Conservation (phyloP, 2,329 filamentous ascomycete genomes). For the Colletotrichum sp. region DNA sequence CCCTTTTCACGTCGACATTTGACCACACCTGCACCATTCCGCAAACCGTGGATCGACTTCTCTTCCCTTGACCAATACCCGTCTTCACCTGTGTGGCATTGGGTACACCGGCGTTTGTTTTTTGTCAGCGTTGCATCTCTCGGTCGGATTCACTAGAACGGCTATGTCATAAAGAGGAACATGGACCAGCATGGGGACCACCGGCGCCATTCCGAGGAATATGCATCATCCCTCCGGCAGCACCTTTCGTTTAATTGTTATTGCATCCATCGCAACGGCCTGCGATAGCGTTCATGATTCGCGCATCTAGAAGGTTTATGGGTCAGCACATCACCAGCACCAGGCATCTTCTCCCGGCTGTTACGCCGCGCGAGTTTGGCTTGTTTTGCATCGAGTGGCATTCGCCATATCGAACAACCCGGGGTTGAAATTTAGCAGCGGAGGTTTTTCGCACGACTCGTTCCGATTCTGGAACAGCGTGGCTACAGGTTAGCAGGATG, state of each 20-base stretch:
- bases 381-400: background rate
- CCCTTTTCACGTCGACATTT: constrained; percentile 12
- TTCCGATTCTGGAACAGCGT: constrained; percentile 10
- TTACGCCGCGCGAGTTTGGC: background rate
- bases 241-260: constrained; percentile 19
- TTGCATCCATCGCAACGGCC: constrained; percentile 13
- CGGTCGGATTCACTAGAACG: constrained; percentile 14
- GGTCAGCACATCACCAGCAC: constrained; percentile 6
- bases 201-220: background rate
- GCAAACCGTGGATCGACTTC: constrained; percentile 1
- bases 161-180: constrained; percentile 4
- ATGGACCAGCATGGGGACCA: background rate
- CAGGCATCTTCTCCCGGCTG: background rate
- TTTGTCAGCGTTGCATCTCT: constrained; percentile 19
- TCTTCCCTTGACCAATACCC: constrained; percentile 2
- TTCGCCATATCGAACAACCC: background rate
- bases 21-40: background rate
- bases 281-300: constrained; percentile 14
- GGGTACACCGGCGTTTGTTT: constrained; percentile 17
- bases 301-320: constrained; percentile 15
- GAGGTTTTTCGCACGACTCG: constrained; percentile 13
- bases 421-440: constrained; percentile 8
- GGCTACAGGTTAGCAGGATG: constrained; percentile 20
- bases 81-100: constrained; percentile 9
- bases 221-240: background rate